A percentile compares a stretch with the other conserved stretches of the same genome.
Evolutionary conservation across 495 filamentous ascomycete genomes (phyloP).

Genomic region (Neurospora sp.): DNA sequence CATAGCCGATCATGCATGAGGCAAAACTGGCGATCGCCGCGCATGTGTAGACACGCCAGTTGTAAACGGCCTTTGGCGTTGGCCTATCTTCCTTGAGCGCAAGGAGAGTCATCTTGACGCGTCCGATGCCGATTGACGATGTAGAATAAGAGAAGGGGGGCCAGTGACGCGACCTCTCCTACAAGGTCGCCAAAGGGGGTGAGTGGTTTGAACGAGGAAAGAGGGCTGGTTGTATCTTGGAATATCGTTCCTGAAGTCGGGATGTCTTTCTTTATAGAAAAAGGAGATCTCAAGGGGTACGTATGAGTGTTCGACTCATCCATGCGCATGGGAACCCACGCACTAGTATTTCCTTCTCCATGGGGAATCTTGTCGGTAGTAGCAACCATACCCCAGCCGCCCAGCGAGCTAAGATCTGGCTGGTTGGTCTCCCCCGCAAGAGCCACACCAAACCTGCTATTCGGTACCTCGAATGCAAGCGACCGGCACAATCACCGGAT

Average conservation of each 20-base stretch:
- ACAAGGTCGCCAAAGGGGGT: not conserved
- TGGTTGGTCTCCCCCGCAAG: not conserved
- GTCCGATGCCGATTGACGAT: not conserved
- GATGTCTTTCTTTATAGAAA: conserved; percentile 11
- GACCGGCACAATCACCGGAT: not conserved
- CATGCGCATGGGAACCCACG: conserved; percentile 1
- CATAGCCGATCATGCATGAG: conserved; percentile 64
- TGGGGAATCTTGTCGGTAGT: conserved; percentile 3
- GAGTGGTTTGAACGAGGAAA: conserved; percentile 2
- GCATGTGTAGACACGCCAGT: conserved; percentile 60
- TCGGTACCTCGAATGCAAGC: not conserved
- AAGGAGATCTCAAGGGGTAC: not conserved
- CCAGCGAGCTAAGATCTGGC: conserved; percentile 2
- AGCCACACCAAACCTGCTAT: not conserved
- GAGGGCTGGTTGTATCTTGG: not conserved
- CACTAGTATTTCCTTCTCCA: conserved; percentile 7
- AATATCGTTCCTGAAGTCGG: not conserved
- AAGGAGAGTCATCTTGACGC: conserved; percentile 45
- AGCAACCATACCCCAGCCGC: not conserved
- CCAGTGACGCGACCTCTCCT: not conserved
- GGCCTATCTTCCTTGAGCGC: conserved; percentile 53
- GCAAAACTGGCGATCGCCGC: conserved; percentile 56
- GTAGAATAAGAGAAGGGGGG: not conserved
- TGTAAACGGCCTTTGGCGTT: conserved; percentile 59
- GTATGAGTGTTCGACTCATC: not conserved